phyloP scores from a whole-genome alignment of 305 asterid genomes.

The Solanum hybrid region DNA sequence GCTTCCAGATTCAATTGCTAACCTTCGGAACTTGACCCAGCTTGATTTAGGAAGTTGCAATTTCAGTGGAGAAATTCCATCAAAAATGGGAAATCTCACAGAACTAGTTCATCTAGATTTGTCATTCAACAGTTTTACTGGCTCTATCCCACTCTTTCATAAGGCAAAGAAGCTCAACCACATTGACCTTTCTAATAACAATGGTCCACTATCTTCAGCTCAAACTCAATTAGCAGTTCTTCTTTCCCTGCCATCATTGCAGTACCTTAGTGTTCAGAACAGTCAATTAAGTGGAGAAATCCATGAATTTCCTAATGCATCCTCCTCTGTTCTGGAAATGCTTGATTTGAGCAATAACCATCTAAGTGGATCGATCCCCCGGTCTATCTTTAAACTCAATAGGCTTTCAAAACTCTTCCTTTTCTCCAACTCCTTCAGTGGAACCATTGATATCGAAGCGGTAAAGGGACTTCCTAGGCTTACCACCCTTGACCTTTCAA shows the following conservation, averaged over 20 bases:
- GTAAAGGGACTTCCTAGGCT: not conserved
- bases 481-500: slow-evolving; percentile 29
- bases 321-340: not conserved
- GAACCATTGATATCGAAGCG: slow-evolving; percentile 13
- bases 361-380: slow-evolving; percentile 18
- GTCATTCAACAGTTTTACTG: not conserved
- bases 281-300: slow-evolving; percentile 11
- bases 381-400: slow-evolving; percentile 12
- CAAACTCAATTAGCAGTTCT: not conserved
- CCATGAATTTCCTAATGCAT: not conserved
- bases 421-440: slow-evolving; percentile 15
- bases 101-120: not conserved
- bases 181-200: slow-evolving; percentile 1
- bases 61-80: not conserved
- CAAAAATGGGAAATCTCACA: not conserved
- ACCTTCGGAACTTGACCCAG: not conserved
- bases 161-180: not conserved
- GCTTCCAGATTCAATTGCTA: not conserved
- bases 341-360: slow-evolving; percentile 17
- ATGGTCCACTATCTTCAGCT: not conserved
- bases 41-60: not conserved
- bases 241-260: slow-evolving; percentile 9
- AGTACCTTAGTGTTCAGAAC: not conserved
- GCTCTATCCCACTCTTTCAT: slow-evolving; percentile 8
- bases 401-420: not conserved